Base-by-base conservation (phyloP, 164 flowering plant species). In the Tetracentron sinense region DNA sequence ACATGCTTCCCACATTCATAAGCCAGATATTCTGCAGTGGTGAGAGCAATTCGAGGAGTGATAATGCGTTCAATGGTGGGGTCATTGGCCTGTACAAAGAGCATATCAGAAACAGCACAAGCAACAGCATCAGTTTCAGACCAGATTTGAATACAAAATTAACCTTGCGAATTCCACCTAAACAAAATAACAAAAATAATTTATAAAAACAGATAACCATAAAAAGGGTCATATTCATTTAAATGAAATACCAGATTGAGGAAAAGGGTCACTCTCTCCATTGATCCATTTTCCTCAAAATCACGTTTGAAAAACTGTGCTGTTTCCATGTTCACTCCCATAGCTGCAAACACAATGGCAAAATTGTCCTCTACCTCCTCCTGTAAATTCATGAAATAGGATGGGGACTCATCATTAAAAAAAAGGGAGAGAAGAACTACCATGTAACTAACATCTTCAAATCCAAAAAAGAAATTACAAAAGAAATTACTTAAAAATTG, bases 311-410 rank as follows among this genome's bases (percentile, higher is more conserved):
- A n/a, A n/a, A n/a, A n/a, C n/a, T n/a, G n/a, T n/a, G n/a, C n/a
- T n/a, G n/a, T n/a, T n/a, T n/a, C n/a, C n/a, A n/a, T n/a, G n/a
- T n/a, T n/a, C n/a, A n/a, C n/a, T 74, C 99, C 99, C 95, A 90
- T 90, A 58, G 97, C 99, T 26, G 99, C 99, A 85, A 94, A 89
- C 20, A 91, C 99, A 75, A 94, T 91, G 56, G 99, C 97, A 81
- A 94, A 91, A 61, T 94, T 89, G 82, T 94, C 97, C 65, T 91
- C 99, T 75, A 77, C 96, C 30, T 42, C 48, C 74, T 62, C 94
- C 96, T 94, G 78, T 49, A 61, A 56, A 60, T 54, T 48, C 46
- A 61, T 50, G 55, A 29, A 26, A 50, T 44, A 7, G 42, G 58
- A 42, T 6, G 23, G 48, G 8, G 28, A 23, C 29, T 16, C 4